Base-by-base conservation (phyloP, 768 basidiomycete genomes). In the Trichaptum fuscoviolaceum region DNA sequence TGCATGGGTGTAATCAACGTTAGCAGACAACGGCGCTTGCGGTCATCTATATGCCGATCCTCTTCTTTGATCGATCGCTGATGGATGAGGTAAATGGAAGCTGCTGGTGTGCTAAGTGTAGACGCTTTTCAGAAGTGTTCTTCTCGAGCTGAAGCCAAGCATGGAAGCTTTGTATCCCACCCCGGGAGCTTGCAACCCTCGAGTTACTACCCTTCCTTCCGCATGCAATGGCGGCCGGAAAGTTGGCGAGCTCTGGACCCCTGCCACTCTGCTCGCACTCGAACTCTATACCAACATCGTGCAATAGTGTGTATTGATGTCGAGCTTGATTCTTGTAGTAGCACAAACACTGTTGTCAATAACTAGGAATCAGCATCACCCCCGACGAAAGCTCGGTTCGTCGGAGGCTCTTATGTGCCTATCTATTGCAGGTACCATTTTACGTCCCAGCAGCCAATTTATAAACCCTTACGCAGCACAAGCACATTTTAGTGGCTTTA, bases 1-100 rank as follows among this genome's bases (percentile, higher is more conserved):
- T 52, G 5, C 42, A 20, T 12, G 42, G 20, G 42, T 20, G 42
- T 12, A 52, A 15, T 12, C 42, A 52, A 52, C 20, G 3, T 52
- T 52, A 12, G 12, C 42, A 52, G n/a, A n/a, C n/a, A n/a, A n/a
- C n/a, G n/a, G n/a, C n/a, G n/a, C n/a, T n/a, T n/a, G n/a, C n/a
- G n/a, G 42, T 15, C 42, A 20, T 52, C 15, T 20, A 52, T 6
- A 52, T 12, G 42, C 42, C 42, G 42, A 52, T 52, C 42, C 42
- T 52, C 42, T 52, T 52, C 42, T 52, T 52, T 52, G 42, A 52
- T 52, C 10, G 42, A 52, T 52, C 42, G 20, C 42, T 52, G 42
- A 52, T 52, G 42, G 42, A 52, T 52, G 42, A 52, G 42, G 42
- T 52, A 52, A 52, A 52, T 52, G 42, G 42, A 52, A 52, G 42